These are phyloP conservation scores for Venustampulla echinocandica DNA, from an alignment of 495 filamentous ascomycete species.

Conservation along the genomic window DNA sequence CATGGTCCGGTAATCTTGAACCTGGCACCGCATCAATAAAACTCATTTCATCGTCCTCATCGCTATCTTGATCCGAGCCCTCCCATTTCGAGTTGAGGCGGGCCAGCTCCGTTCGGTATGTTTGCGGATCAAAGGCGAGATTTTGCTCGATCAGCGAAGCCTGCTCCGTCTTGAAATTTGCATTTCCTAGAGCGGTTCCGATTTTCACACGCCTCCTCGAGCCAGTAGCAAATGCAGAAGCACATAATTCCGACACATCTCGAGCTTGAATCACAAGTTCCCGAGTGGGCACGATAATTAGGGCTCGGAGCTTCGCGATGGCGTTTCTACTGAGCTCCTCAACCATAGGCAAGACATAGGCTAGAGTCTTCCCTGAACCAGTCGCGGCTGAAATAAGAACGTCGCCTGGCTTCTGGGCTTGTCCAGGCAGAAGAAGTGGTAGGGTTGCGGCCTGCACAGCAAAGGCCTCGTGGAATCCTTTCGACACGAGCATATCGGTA, in stretches of 20 bases:
- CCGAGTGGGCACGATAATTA: constrained; percentile 83
- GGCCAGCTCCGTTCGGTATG: constrained; percentile 31
- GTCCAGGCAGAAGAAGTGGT: constrained; percentile 60
- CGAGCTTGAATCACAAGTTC: constrained; percentile 81
- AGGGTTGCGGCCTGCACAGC: constrained; percentile 77
- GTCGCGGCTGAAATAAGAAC: constrained; percentile 83
- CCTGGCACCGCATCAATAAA: constrained; percentile 23
- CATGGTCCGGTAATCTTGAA: constrained; percentile 47
- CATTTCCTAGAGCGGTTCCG: constrained; percentile 73
- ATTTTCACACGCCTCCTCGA: constrained; percentile 60
- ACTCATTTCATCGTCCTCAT: constrained; percentile 23
- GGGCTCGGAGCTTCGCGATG: constrained; percentile 55
- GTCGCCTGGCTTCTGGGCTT: constrained; percentile 52
- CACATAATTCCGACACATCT: constrained; percentile 59
- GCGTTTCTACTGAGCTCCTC: constrained; percentile 54
- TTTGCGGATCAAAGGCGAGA: constrained; percentile 43
- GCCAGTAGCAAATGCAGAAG: constrained; percentile 32
- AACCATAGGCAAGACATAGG: constrained; percentile 81
- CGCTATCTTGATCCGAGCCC: constrained; percentile 8
- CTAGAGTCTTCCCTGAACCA: constrained; percentile 87
- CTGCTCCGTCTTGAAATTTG: constrained; percentile 69
- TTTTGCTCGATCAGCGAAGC: constrained; percentile 23
- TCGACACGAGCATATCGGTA: constrained; percentile 50
- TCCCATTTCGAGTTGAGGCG: constrained; percentile 23
- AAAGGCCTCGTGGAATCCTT: constrained; percentile 67